phyloP scores from a whole-genome alignment of 495 filamentous ascomycete genomes.

The Lindgomyces ingoldianus region DNA sequence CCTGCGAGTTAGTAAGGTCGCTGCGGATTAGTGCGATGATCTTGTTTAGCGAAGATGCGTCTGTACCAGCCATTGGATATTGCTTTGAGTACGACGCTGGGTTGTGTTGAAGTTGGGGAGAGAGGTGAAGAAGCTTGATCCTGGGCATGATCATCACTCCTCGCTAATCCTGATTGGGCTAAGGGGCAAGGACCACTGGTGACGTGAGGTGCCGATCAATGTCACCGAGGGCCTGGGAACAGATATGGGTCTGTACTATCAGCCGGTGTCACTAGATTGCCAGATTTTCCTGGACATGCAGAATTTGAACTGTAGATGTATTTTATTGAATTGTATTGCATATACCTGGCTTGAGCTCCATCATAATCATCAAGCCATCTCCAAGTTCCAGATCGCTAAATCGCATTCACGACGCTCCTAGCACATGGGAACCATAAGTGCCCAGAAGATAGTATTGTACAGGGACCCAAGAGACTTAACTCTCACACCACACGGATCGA shows the following conservation, averaged over 20 bases:
- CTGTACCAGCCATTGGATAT: not conserved
- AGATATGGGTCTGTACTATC: not conserved
- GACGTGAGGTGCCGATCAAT: not conserved
- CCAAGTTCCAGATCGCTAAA: too few relatives aligned
- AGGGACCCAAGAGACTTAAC: not conserved
- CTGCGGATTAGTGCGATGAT: slow-evolving; percentile 23
- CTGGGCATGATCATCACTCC: too few relatives aligned
- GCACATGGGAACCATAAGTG: too few relatives aligned
- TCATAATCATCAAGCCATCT: too few relatives aligned
- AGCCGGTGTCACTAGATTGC: not conserved
- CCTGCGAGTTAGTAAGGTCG: slow-evolving; percentile 2
- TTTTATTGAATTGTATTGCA: slow-evolving; percentile 2
- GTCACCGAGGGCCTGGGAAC: not conserved
- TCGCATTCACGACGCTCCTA: too few relatives aligned
- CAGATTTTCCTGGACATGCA: not conserved
- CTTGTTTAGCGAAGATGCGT: slow-evolving; percentile 10
- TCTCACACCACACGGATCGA: not conserved
- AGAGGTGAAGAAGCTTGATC: too few relatives aligned
- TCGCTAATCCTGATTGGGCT: not conserved
- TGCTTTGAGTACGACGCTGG: not conserved
- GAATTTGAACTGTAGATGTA: not conserved
- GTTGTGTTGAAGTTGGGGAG: not conserved
- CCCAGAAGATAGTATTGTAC: not conserved
- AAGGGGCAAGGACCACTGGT: not conserved
- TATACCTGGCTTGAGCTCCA: not conserved